Base-by-base conservation (phyloP, 2,329 filamentous ascomycete species). In the Xylariomycetidae sp. region DNA sequence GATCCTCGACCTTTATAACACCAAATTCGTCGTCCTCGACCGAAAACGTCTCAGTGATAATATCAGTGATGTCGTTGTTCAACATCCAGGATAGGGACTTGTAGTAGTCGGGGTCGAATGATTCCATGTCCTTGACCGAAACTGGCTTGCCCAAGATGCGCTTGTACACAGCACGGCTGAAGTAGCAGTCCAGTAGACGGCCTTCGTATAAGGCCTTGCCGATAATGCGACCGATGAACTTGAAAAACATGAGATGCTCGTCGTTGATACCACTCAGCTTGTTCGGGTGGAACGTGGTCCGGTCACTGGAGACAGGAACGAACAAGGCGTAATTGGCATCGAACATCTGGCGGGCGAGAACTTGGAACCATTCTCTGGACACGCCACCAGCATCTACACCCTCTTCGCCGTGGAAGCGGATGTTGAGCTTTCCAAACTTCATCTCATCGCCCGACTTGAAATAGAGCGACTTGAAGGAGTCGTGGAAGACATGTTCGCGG, bases 61-160 rank as follows among this genome's bases (percentile, higher is more conserved):
- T 88, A 53, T 96, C 92, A 4, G 89, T 95, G 49, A 98, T 98
- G 56, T 98, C 90, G 52, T 98, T 96, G 57, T 95, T 86, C 37
- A 96, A 72, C 80, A 98, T 96, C 93, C 93, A 98, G 40, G 92
- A 79, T 15, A 98, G 74, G 10, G 90, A 96, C 61, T 96, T 98
- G 76, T 96, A 95, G 67, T 98, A 98, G 53, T 98, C 90, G 4
- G 94, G 81, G 58, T 98, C 92, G 41, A 98, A 84, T 15, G 89
- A 95, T 61, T 98, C 92, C 88, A 98, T 96, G 53, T 98, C 92
- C 67, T 98, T 98, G 61, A 98, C 84, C 7, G 89, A 95, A 25
- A 96, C 90, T 4, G 86, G 79, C 59, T 93, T 94, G 56, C 92
- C 86, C 18, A 98, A 76, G 44, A 98, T 95, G 47, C 87, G 84